Evolutionary conservation across 2,329 filamentous ascomycete species (phyloP), one percentile per base, ranked within the genome.

Genomic region (Penicillium sp.): DNA sequence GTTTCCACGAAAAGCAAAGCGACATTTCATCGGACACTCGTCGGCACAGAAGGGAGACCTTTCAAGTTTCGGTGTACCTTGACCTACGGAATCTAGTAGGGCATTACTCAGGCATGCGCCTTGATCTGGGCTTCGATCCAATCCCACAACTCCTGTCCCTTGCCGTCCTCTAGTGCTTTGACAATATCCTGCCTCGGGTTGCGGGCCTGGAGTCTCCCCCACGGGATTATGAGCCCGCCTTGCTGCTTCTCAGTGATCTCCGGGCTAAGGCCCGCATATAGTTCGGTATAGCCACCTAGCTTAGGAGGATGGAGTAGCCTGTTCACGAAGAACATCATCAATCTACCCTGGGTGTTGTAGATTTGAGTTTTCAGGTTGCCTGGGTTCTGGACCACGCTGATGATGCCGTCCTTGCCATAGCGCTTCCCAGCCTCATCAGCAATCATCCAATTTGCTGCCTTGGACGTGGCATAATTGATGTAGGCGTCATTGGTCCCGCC

Each of bases 151-250:
- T 34, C 31, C 15, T 34, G 16, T 7, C 13, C 31, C 31, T 7
- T 34, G 3, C 31, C 31, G 6, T 34, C 31, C 13, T n/a, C 13
- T n/a, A n/a, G 31, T 34, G 15, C 31, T 34, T 34, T 15, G 13
- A 15, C 1, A 5, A 34, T 34, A 34, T 34, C 31, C 31, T n/a
- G 5, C 31, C 31, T 34, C 13, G 31, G 31, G 31, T 34, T 34
- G 2, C 31, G 31, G 13, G 31, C 49, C 52, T 51, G 70, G 61
- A 56, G 53, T 18, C 74, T 63, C 8, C 79, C 79, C 76, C 77
- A 82, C 1, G 79, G 79, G 45, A 78, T 67, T 24, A 81, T 59
- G 50, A 70, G 74, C n/a, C 60, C 63, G 2, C 73, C 71, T 49
- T 70, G 69, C 6, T 72, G 47, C 28, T 69, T 54, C 5, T 49